A percentile compares a stretch with the other conserved stretches of the same genome.
phyloP scores from a whole-genome alignment of 2,329 filamentous ascomycete species.

The Madurella mycetomatis region DNA sequence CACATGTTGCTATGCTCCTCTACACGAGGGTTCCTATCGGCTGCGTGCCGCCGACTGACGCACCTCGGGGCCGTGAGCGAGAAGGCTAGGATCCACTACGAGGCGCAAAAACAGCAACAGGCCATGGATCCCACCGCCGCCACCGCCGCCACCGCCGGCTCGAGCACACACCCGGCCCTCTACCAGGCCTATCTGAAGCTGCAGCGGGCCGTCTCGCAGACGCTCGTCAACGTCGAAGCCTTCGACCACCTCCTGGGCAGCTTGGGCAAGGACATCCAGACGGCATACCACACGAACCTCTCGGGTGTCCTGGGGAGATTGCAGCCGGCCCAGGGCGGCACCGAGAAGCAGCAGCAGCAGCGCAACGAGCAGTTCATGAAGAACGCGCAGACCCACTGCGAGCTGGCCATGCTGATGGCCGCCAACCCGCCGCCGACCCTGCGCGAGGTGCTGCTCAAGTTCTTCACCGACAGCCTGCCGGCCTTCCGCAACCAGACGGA shows the following conservation, averaged over 20 bases:
- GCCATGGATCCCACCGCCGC: no score
- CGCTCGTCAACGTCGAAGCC: slow-evolving; percentile 54
- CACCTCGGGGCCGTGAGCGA: slow-evolving; percentile 50
- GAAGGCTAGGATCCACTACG: slow-evolving; percentile 49
- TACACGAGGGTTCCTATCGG: slow-evolving; percentile 66
- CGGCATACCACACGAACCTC: slow-evolving; percentile 45
- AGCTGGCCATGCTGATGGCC: slow-evolving; percentile 50
- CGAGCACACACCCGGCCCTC: slow-evolving; percentile 47
- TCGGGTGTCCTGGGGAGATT: slow-evolving; percentile 39
- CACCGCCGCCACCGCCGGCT: slow-evolving; percentile 35
- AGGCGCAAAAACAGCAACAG: slow-evolving; percentile 26
- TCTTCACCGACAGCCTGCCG: slow-evolving; percentile 57
- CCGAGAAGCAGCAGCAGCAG: slow-evolving; percentile 30
- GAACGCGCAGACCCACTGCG: slow-evolving; percentile 44
- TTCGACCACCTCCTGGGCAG: slow-evolving; percentile 58
- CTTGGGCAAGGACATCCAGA: slow-evolving; percentile 47
- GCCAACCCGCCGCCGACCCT: slow-evolving; percentile 44
- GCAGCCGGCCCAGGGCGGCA: slow-evolving; percentile 35
- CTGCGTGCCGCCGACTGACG: slow-evolving; percentile 60
- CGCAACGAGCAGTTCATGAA: slow-evolving; percentile 42
- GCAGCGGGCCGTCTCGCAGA: slow-evolving; percentile 45
- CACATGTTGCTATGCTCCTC: slow-evolving; percentile 69
- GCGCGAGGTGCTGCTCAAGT: slow-evolving; percentile 56
- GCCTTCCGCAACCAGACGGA: slow-evolving; percentile 58
- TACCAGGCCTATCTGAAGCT: slow-evolving; percentile 54